Percentiles rank a stretch among this genome's conserved stretches.
These are phyloP conservation scores for Hanseniaspora uvarum DNA, from an alignment of 1,139 yeast genomes.

Conservation along the genomic window DNA sequence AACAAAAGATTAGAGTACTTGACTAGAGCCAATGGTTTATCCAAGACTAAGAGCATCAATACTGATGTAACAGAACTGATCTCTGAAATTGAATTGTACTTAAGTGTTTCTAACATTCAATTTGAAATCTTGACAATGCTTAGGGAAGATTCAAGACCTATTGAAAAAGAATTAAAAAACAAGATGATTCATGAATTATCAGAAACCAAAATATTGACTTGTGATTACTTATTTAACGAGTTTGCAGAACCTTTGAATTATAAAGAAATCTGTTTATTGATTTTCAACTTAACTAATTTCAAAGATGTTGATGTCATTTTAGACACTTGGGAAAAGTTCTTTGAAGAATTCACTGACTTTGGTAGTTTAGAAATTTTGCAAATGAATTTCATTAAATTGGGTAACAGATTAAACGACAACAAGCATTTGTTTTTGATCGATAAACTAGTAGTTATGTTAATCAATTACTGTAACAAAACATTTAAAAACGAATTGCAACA, in stretches of 20 bases:
- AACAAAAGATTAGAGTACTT: conserved; percentile 74
- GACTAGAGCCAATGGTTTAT: conserved; percentile 87
- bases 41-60: conserved; percentile 66
- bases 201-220: conserved; percentile 54
- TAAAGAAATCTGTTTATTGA: conserved; percentile 65
- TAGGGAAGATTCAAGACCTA: conserved; percentile 48
- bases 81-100: conserved; percentile 61
- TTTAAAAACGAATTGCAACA: conserved; percentile 23
- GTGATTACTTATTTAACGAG: conserved; percentile 73
- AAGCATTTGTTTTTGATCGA: conserved; percentile 78
- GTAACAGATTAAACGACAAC: conserved; percentile 41
- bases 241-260: conserved; percentile 84
- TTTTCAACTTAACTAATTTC: conserved; percentile 75
- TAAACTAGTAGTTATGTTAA: conserved; percentile 51
- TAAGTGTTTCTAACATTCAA: conserved; percentile 82
- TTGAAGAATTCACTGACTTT: conserved; percentile 34
- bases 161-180: conserved; percentile 32
- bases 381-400: conserved; percentile 38
- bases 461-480: conserved; percentile 29
- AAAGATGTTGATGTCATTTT: conserved; percentile 62
- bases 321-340: conserved; percentile 59
- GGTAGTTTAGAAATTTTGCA: conserved; percentile 31
- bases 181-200: conserved; percentile 43
- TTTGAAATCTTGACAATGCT: conserved; percentile 63
- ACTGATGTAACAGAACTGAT: conserved; percentile 39